These are phyloP conservation scores for Tritrichomonas foetus DNA, from an alignment of 208 protist genomes.

Conservation along the genomic window DNA sequence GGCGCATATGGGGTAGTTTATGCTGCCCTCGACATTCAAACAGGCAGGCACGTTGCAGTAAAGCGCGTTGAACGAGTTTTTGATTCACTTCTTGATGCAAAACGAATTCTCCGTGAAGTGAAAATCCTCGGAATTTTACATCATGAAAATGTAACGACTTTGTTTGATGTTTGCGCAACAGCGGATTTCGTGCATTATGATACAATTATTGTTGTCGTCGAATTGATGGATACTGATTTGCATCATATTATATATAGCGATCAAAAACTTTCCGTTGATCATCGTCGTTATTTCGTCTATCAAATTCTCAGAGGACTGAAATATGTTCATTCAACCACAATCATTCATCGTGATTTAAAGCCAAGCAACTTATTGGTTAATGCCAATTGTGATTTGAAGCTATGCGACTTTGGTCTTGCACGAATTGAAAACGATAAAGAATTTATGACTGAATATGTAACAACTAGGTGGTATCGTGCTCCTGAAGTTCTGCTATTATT, in stretches of 20 bases:
- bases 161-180: conserved; percentile 33
- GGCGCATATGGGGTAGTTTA: conserved; percentile 41
- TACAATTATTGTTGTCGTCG: conserved; percentile 84
- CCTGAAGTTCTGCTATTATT: conserved; percentile 60
- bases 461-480: conserved; percentile 66
- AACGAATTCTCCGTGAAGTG: conserved; percentile 42
- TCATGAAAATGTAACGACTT: conserved; percentile 40
- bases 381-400: background rate
- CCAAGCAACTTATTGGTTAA: conserved; percentile 7
- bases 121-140: conserved; percentile 35
- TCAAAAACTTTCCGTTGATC: conserved; percentile 75
- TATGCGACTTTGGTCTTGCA: conserved; percentile 16
- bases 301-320: conserved; percentile 45
- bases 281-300: conserved; percentile 88
- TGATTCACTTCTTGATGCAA: background rate
- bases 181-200: conserved; percentile 64
- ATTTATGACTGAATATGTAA: conserved; percentile 55
- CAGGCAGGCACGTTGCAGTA: conserved; percentile 32
- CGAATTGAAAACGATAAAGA: background rate
- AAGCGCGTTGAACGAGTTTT: conserved; percentile 19
- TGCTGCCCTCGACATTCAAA: background rate
- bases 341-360: background rate
- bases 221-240: conserved; percentile 89
- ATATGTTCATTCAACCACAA: conserved; percentile 46
- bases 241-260: conserved; percentile 78